phyloP scores from a whole-genome alignment of 352 stramenopile genomes.

The Pythium phragmiticola region DNA sequence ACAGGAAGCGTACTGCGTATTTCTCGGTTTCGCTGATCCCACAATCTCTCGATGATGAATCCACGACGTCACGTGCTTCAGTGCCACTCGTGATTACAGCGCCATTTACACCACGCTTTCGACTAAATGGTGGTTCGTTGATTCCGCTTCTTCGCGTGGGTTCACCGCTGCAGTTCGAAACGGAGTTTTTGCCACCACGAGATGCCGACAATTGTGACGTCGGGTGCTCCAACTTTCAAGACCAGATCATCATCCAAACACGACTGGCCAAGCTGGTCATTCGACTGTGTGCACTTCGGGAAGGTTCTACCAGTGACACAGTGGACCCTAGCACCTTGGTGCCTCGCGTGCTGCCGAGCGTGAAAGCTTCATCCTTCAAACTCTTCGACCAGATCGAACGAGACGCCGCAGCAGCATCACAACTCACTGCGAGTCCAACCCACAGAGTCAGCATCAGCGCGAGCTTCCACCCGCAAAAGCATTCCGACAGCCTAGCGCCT shows the following conservation, averaged over 20 bases:
- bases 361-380: conserved; percentile 53
- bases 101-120: conserved; percentile 51
- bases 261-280: conserved; percentile 50
- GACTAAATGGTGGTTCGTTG: conserved; percentile 17
- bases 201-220: conserved; percentile 42
- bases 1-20: background rate
- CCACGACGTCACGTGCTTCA: background rate
- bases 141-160: conserved; percentile 31
- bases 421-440: background rate
- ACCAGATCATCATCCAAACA: conserved; percentile 62
- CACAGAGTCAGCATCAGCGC: conserved; percentile 24
- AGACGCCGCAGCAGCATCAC: background rate
- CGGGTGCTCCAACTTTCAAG: conserved; percentile 62
- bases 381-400: conserved; percentile 56
- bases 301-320: background rate
- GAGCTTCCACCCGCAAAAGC: conserved; percentile 41
- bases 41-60: background rate
- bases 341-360: conserved; percentile 28
- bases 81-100: conserved; percentile 52
- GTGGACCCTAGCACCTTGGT: conserved; percentile 25
- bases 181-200: conserved; percentile 42
- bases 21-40: conserved; percentile 8
- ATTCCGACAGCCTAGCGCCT: conserved; percentile 14
- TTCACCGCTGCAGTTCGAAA: conserved; percentile 21
- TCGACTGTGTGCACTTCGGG: conserved; percentile 31